Evolutionary conservation across 257 asterid species (phyloP).

Genomic region (Solanum neorickii): DNA sequence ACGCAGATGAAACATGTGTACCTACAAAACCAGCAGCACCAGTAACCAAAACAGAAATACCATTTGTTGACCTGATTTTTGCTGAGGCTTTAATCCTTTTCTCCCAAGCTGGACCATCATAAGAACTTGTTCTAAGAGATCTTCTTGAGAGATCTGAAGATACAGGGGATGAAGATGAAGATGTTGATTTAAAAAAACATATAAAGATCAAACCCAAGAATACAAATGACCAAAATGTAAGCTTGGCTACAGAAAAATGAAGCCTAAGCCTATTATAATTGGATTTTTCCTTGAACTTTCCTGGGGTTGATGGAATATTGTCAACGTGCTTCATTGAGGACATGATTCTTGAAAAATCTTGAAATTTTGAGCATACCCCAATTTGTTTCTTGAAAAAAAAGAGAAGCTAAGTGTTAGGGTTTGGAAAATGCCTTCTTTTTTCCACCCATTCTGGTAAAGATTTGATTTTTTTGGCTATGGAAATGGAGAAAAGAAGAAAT

Average conservation of each 20-base stretch:
- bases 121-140: constrained; percentile 37
- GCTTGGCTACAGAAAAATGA: constrained; percentile 33
- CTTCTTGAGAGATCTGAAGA: constrained; percentile 41
- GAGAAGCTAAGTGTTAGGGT: neutral
- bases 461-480: constrained; percentile 6
- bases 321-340: constrained; percentile 85
- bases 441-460: neutral
- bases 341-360: constrained; percentile 15
- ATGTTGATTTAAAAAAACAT: constrained; percentile 33
- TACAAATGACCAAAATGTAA: constrained; percentile 41
- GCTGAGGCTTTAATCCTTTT: constrained; percentile 36
- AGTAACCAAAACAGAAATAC: constrained; percentile 41
- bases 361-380: constrained; percentile 22
- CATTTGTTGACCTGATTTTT: constrained; percentile 32
- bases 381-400: neutral
- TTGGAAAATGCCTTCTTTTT: constrained; percentile 17
- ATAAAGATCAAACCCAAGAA: constrained; percentile 38
- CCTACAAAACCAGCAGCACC: constrained; percentile 67
- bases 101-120: constrained; percentile 22
- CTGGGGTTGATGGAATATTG: constrained; percentile 58
- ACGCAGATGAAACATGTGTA: constrained; percentile 50
- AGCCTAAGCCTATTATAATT: constrained; percentile 26
- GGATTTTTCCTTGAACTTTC: constrained; percentile 57
- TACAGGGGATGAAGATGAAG: constrained; percentile 19
- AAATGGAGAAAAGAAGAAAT: constrained; percentile 4